Percentiles rank a stretch among this genome's conserved stretches.
phyloP scores from a whole-genome alignment of 495 filamentous ascomycete genomes.

The Stereocaulon alpinum region DNA sequence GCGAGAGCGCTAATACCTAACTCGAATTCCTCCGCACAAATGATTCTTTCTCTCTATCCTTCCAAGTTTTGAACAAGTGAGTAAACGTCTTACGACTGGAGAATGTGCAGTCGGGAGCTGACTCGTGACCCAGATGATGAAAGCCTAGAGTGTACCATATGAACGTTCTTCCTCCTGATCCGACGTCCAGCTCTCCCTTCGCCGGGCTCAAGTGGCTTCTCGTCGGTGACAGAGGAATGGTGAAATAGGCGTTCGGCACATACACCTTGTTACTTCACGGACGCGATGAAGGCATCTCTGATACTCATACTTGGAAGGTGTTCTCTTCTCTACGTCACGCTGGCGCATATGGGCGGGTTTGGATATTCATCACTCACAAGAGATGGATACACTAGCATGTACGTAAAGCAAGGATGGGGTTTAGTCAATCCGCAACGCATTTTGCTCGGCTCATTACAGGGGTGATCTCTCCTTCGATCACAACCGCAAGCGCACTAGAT shows the following conservation, averaged over 20 bases:
- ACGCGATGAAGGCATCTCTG: constrained; percentile 99
- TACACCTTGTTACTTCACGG: constrained; percentile 89
- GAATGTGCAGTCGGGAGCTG: constrained; percentile 39
- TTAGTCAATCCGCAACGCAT: not conserved
- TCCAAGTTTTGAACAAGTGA: constrained; percentile 96
- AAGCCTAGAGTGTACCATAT: constrained; percentile 92
- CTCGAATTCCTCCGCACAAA: not conserved
- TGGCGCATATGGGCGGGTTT: not conserved
- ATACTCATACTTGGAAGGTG: constrained; percentile 46
- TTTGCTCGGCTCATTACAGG: too few relatives aligned
- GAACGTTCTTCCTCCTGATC: constrained; percentile 61
- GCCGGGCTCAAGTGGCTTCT: constrained; percentile 81
- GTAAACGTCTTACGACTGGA: constrained; percentile 23
- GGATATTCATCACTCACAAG: not conserved
- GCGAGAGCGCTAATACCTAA: not conserved
- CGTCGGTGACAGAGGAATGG: constrained; percentile 55
- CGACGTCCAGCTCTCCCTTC: constrained; percentile 67
- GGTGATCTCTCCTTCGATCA: not conserved
- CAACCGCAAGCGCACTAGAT: constrained; percentile 11
- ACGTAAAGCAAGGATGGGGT: constrained; percentile 1
- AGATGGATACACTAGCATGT: not conserved
- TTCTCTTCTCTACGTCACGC: not conserved
- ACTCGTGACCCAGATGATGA: constrained; percentile 77
- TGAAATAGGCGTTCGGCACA: constrained; percentile 99
- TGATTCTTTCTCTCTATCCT: constrained; percentile 61